Evolutionary conservation across 805 yeast genomes (phyloP).

Genomic region (Candida orba): DNA sequence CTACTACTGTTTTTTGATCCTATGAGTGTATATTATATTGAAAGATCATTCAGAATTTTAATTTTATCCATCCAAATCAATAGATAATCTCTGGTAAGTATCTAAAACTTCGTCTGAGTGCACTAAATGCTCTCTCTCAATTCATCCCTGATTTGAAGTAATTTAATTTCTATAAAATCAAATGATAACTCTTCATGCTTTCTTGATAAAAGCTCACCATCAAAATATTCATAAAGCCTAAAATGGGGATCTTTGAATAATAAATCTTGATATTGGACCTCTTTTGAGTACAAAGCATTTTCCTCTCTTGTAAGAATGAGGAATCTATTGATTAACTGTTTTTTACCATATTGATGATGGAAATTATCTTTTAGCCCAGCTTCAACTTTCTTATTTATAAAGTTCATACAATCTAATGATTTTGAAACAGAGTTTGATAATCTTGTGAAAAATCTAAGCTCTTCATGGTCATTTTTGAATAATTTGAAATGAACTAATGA

Average conservation of each 20-base stretch:
- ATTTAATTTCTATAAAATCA: too few relatives aligned
- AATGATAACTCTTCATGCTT: too few relatives aligned
- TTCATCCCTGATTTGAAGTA: too few relatives aligned
- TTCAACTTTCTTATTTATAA: not conserved
- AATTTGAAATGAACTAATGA: conserved; percentile 1
- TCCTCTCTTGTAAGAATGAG: not conserved
- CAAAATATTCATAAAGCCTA: too few relatives aligned
- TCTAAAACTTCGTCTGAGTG: too few relatives aligned
- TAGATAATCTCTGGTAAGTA: too few relatives aligned
- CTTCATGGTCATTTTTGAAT: not conserved
- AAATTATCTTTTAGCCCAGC: not conserved
- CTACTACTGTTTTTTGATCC: too few relatives aligned
- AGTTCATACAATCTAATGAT: not conserved
- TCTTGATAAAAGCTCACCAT: too few relatives aligned
- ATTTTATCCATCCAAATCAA: too few relatives aligned
- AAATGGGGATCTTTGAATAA: not conserved
- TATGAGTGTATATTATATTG: too few relatives aligned
- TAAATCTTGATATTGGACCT: not conserved
- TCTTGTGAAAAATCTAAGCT: not conserved
- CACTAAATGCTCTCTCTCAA: not conserved
- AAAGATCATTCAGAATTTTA: too few relatives aligned
- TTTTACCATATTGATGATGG: not conserved
- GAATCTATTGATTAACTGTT: not conserved
- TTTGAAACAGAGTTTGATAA: not conserved
- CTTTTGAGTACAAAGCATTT: not conserved